Percentiles rank a stretch among this genome's conserved stretches.
Conservation (phyloP, 202 grass and related monocot species). For the Bolboschoenoplectus hybrid region DNA sequence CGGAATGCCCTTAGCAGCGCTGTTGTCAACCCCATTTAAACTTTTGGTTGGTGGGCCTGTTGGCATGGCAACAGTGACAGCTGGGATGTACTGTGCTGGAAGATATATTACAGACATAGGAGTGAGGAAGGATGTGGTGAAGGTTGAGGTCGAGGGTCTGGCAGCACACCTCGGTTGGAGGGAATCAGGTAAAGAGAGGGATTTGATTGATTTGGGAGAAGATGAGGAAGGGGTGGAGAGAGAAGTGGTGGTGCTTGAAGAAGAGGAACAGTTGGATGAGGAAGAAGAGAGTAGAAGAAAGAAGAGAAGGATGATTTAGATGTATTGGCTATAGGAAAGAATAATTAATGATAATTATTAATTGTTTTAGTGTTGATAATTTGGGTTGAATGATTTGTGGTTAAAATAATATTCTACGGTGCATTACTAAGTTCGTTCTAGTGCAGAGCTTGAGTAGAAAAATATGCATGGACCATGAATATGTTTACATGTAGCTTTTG, state of each 20-base stretch:
- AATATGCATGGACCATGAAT: background rate
- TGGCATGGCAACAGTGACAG: slow-evolving; percentile 89
- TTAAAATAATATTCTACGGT: slow-evolving; percentile 23
- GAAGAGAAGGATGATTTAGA: slow-evolving; percentile 35
- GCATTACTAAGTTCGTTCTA: slow-evolving; percentile 2
- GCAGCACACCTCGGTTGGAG: slow-evolving; percentile 50
- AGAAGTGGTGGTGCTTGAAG: slow-evolving; percentile 34
- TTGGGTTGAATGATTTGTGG: background rate
- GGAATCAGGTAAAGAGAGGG: slow-evolving; percentile 32
- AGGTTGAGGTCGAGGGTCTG: slow-evolving; percentile 73
- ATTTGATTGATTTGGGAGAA: slow-evolving; percentile 31
- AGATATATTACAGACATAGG: slow-evolving; percentile 95
- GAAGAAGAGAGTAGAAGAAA: slow-evolving; percentile 38
- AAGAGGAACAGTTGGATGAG: slow-evolving; percentile 34
- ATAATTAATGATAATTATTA: slow-evolving; percentile 33
- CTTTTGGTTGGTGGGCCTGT: slow-evolving; percentile 76
- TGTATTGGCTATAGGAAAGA: slow-evolving; percentile 3
- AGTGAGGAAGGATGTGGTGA: slow-evolving; percentile 85
- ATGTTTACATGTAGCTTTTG: background rate
- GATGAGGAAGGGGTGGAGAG: slow-evolving; percentile 23
- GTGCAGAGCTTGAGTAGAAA: background rate
- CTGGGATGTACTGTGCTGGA: slow-evolving; percentile 94
- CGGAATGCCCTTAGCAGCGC: slow-evolving; percentile 74
- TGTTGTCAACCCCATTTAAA: slow-evolving; percentile 80
- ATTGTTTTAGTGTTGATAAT: slow-evolving; percentile 41